Base-by-base conservation (phyloP, 176 grass and related monocot species). In the Juncus effusus region DNA sequence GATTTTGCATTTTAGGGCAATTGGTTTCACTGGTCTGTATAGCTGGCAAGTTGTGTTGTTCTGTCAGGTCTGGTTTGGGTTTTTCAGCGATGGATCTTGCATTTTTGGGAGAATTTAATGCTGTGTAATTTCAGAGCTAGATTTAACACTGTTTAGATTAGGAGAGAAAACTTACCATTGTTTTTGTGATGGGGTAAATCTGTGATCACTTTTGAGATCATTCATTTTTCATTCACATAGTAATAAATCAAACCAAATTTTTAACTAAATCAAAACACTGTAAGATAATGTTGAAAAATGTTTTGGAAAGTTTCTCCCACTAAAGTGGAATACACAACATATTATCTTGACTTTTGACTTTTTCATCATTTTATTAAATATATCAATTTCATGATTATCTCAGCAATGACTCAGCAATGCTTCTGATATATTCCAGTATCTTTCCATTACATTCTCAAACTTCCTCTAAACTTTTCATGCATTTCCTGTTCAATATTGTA, bases 341-440 rank as follows among this genome's bases (percentile, higher is more conserved):
- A 15, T 50, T 11, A 65, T n/a, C 0, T 65, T 68, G 11, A 68
- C 3, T 67, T 45, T 53, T 55, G 49, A 55, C 10, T 69, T 68
- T 54, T 19, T 38, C 19, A 14, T 13, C 9, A 15, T 37, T 55
- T 52, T 10, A 54, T 68, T 51, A 51, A 10, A 38, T 36, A 28
- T 49, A 47, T 28, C 4, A 38, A 4, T 67, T 57, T 54, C 51
- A 35, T 7, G 42, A 67, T 13, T 53, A 54, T 6, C 15, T 11
- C 45, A 61, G 58, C 57, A 37, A 67, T 53, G 64, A 54, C 36
- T 7, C 51, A 13, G 36, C 5, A 53, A 53, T 37, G 36, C 37
- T 1, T 28, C 19, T 39, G 16, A 67, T 16, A 37, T 67, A 8
- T 67, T 2, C 16, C 7, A 28, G 35, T 54, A 42, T 7, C 13